Conservation (phyloP, 1,139 yeast species). For the Pichia sp. region DNA sequence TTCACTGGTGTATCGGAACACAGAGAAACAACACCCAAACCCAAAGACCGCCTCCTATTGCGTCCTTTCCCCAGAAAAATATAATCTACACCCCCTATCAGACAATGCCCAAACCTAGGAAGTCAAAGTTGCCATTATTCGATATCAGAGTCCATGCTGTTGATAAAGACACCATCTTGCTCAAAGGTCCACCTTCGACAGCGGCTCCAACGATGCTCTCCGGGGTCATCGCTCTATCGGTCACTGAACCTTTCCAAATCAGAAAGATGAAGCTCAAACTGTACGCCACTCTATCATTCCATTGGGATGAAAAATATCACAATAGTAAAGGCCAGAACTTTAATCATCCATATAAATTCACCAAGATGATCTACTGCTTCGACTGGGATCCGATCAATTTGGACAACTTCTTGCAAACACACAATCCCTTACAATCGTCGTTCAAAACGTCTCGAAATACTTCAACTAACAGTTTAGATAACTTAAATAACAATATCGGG, state of each 20-base stretch:
- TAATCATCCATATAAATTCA: slow-evolving; percentile 56
- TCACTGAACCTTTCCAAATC: slow-evolving; percentile 72
- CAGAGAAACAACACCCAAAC: no score
- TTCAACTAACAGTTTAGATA: slow-evolving; percentile 18
- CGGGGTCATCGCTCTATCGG: slow-evolving; percentile 77
- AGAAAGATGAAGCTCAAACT: slow-evolving; percentile 62
- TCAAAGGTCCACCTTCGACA: slow-evolving; percentile 75
- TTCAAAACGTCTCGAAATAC: slow-evolving; percentile 12
- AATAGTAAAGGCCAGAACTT: slow-evolving; percentile 43
- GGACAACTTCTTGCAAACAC: slow-evolving; percentile 27
- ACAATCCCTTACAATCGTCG: slow-evolving; percentile 18
- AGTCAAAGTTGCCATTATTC: slow-evolving; percentile 45
- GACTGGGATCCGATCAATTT: slow-evolving; percentile 71
- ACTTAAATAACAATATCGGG: slow-evolving; percentile 18
- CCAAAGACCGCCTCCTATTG: not conserved
- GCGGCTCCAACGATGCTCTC: slow-evolving; percentile 75
- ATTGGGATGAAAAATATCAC: slow-evolving; percentile 51
- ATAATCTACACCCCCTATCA: not conserved
- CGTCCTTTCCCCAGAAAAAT: no score
- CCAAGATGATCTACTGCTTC: slow-evolving; percentile 69
- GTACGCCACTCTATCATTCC: slow-evolving; percentile 60
- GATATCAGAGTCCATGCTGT: slow-evolving; percentile 62
- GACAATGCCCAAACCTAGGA: slow-evolving; percentile 22
- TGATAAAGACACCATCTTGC: slow-evolving; percentile 76
- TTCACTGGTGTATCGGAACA: no score